phyloP scores from a whole-genome alignment of 2,329 filamentous ascomycete species.

The Magnaporthiopsis rhizophila region DNA sequence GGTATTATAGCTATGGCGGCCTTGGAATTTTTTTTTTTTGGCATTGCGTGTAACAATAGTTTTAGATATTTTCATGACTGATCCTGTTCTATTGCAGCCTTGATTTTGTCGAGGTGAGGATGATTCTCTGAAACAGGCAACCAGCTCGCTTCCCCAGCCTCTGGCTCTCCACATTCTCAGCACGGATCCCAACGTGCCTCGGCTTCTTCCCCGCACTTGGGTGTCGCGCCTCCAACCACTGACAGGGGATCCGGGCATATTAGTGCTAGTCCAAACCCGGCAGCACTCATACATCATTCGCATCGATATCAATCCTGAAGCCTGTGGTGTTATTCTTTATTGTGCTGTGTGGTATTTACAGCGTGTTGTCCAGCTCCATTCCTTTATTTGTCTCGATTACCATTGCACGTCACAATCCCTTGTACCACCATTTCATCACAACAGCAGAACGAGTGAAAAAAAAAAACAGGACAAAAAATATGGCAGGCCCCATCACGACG shows the following conservation, averaged over 20 bases:
- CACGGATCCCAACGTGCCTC: not conserved
- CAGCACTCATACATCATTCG: not conserved
- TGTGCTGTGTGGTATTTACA: no score
- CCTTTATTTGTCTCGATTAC: no score
- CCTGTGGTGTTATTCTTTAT: no score
- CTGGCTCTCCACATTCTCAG: not conserved
- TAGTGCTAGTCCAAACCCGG: not conserved
- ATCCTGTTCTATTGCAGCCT: no score
- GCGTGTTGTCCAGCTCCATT: no score
- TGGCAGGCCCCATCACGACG: slow-evolving; percentile 54
- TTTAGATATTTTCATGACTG: no score
- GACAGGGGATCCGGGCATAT: no score
- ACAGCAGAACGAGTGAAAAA: not conserved
- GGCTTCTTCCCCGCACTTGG: slow-evolving; percentile 8
- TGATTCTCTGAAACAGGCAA: no score
- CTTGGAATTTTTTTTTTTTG: not conserved
- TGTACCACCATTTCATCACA: no score
- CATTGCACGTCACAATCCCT: no score
- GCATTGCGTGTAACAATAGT: not conserved
- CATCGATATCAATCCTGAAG: not conserved
- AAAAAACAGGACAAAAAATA: not conserved
- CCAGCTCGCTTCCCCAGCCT: not conserved
- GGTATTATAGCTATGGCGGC: not conserved
- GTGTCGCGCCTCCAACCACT: not conserved
- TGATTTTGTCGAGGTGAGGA: no score